These are phyloP conservation scores for Eremochloa ophiuroides DNA, from an alignment of 176 grass and related monocot species.

Conservation along the genomic window DNA sequence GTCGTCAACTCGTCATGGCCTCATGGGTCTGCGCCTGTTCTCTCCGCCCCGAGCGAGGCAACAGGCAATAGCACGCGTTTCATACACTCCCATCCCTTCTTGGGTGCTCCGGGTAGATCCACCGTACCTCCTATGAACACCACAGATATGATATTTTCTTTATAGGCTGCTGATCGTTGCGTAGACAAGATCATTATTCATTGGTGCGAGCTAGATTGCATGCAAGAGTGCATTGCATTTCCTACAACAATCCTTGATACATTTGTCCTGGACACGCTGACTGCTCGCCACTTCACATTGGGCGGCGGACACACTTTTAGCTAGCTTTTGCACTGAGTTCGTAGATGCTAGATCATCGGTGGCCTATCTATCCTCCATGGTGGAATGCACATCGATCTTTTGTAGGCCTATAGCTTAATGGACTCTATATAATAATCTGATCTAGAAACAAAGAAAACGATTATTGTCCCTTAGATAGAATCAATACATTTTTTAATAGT, in stretches of 20 bases:
- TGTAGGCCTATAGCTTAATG: not conserved
- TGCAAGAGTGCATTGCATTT: not conserved
- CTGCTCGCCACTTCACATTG: slow-evolving; percentile 17
- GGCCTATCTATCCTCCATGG: not conserved
- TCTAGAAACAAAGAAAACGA: not conserved
- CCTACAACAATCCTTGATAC: not conserved
- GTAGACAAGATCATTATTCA: not conserved
- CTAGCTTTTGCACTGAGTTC: not conserved
- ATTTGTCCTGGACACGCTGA: not conserved
- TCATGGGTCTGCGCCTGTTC: too few relatives aligned
- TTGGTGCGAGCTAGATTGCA: not conserved
- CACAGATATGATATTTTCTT: not conserved
- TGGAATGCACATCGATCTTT: not conserved
- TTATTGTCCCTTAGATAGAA: not conserved
- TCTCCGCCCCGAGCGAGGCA: too few relatives aligned
- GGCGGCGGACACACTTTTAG: not conserved
- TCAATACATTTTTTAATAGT: not conserved
- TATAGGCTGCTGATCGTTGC: not conserved
- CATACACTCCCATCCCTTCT: too few relatives aligned
- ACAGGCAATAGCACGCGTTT: not conserved
- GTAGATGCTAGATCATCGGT: not conserved
- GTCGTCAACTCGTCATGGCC: too few relatives aligned
- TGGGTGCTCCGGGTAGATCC: too few relatives aligned
- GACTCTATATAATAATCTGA: not conserved
- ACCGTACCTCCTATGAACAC: not conserved